Evolutionary conservation across 2,329 filamentous ascomycete genomes (phyloP).

Genomic region (Colletotrichum agaves): DNA sequence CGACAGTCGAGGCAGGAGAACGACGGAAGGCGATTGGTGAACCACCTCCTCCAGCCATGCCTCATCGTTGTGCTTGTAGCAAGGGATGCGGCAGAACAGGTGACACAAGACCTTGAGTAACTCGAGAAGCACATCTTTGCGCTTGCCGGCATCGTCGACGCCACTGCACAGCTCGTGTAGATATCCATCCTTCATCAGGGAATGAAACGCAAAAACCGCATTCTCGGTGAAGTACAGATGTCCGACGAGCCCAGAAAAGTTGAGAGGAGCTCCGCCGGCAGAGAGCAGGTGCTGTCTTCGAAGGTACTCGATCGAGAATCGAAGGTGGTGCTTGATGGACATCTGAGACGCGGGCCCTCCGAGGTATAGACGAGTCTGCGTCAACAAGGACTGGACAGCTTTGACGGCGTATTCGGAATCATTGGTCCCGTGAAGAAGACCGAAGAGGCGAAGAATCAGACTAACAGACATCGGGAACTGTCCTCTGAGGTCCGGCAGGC

Average conservation of each 20-base stretch:
- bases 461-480: slow-evolving; percentile 84
- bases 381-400: slow-evolving; percentile 74
- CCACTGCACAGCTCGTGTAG: slow-evolving; percentile 71
- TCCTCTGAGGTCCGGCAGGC: slow-evolving; percentile 77
- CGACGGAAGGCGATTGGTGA: slow-evolving; percentile 68
- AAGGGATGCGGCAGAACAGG: slow-evolving; percentile 71
- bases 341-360: slow-evolving; percentile 75
- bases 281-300: slow-evolving; percentile 75
- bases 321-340: slow-evolving; percentile 78
- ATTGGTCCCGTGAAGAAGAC: slow-evolving; percentile 73
- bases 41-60: slow-evolving; percentile 57
- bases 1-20: slow-evolving; percentile 19
- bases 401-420: slow-evolving; percentile 70
- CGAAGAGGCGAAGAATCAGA: slow-evolving; percentile 75
- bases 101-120: slow-evolving; percentile 77
- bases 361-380: slow-evolving; percentile 76
- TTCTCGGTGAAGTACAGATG: slow-evolving; percentile 84
- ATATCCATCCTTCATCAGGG: slow-evolving; percentile 76
- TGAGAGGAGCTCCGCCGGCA: slow-evolving; percentile 69
- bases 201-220: slow-evolving; percentile 80
- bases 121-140: slow-evolving; percentile 62
- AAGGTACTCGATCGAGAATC: slow-evolving; percentile 85
- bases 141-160: slow-evolving; percentile 56
- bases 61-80: slow-evolving; percentile 54
- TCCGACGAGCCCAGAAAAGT: slow-evolving; percentile 76